phyloP scores from a whole-genome alignment of 169 alveolate genomes.

The Perkinsus olseni region DNA sequence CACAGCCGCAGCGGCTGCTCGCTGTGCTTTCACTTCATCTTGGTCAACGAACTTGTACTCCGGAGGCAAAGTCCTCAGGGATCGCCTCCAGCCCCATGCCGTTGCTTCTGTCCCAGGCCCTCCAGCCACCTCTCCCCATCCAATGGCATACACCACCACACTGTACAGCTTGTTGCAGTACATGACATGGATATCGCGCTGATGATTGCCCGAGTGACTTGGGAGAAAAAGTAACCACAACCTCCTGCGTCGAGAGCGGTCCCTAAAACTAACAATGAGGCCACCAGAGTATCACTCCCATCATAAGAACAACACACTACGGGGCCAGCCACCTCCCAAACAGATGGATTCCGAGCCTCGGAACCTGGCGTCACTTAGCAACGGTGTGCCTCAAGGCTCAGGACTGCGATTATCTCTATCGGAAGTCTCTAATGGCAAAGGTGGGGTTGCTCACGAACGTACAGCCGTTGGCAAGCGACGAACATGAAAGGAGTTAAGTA shows the following conservation, averaged over 20 bases:
- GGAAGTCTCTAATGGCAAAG: too few relatives aligned
- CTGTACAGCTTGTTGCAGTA: neutral
- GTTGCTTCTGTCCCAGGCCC: neutral
- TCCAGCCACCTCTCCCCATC: neutral
- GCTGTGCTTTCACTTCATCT: conserved; percentile 15
- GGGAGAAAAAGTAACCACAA: neutral
- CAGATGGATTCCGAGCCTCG: too few relatives aligned
- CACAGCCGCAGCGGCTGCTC: neutral
- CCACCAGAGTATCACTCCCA: neutral
- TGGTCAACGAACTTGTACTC: conserved; percentile 42
- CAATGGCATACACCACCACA: neutral
- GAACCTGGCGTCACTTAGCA: too few relatives aligned
- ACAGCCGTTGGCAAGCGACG: too few relatives aligned
- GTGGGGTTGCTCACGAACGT: too few relatives aligned
- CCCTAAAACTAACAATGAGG: neutral
- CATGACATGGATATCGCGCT: neutral
- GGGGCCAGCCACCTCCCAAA: too few relatives aligned
- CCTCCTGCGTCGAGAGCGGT: neutral
- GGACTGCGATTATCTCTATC: too few relatives aligned
- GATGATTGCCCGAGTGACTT: neutral
- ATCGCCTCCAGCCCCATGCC: conserved; percentile 55
- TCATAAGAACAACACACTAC: too few relatives aligned
- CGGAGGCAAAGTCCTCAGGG: conserved; percentile 45
- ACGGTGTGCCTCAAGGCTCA: too few relatives aligned
- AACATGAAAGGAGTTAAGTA: too few relatives aligned